A percentile compares a stretch with the other conserved stretches of the same genome.
These are phyloP conservation scores for Sanghuangporus weigelae DNA, from an alignment of 1,284 basidiomycete genomes.

Conservation along the genomic window DNA sequence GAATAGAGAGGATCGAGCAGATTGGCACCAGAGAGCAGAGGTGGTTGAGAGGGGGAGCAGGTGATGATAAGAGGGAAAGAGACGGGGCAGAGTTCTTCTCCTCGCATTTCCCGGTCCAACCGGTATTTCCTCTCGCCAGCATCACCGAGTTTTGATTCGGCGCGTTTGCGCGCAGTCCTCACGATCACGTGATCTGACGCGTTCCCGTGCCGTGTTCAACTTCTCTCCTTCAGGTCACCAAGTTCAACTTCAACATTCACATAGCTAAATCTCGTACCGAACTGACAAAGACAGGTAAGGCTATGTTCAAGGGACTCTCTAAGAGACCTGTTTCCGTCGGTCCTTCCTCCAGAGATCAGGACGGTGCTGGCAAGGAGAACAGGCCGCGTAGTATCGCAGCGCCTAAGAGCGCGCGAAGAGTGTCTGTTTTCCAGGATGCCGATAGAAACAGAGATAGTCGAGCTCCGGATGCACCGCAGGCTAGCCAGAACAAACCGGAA, in stretches of 20 bases:
- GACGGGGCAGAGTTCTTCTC: background rate
- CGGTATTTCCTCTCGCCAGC: background rate
- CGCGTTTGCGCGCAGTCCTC: background rate
- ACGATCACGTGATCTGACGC: background rate
- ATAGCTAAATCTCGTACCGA: background rate
- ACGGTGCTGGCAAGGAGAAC: constrained; percentile 14
- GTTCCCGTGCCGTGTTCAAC: background rate
- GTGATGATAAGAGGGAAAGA: constrained; percentile 2
- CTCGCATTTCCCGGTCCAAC: constrained; percentile 4
- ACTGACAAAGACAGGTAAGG: background rate
- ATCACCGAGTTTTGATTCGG: background rate
- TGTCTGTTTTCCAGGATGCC: constrained; percentile 6
- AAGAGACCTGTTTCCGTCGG: constrained; percentile 9
- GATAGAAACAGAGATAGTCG: constrained; percentile 7
- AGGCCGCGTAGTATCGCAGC: background rate
- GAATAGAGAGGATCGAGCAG: background rate
- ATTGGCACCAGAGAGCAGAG: background rate
- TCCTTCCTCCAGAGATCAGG: background rate
- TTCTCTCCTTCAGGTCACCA: background rate
- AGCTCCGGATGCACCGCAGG: background rate
- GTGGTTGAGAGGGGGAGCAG: background rate
- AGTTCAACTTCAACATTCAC: background rate
- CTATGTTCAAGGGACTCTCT: constrained; percentile 17
- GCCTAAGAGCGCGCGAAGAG: background rate
- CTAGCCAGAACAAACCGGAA: background rate